Evolutionary conservation across 495 filamentous ascomycete genomes (phyloP).

Genomic region (Xylaria palmicola): DNA sequence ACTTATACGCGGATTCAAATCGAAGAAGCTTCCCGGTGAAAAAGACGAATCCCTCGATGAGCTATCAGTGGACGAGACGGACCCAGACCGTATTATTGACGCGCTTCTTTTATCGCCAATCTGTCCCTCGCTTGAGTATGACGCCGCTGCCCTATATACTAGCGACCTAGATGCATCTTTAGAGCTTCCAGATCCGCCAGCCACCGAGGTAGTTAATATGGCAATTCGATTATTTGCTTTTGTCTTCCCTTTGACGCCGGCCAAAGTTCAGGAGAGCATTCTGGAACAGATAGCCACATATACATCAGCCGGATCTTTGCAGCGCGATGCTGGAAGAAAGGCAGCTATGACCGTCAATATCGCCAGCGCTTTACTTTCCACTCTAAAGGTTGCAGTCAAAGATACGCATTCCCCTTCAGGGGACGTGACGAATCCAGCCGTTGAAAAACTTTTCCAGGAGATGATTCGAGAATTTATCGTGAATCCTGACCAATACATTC

Average conservation of each 20-base stretch:
- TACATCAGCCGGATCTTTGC: constrained; percentile 71
- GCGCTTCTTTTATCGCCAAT: constrained; percentile 69
- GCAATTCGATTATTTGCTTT: constrained; percentile 91
- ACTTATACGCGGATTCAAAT: constrained; percentile 72
- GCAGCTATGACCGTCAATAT: constrained; percentile 90
- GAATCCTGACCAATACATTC: constrained; percentile 79
- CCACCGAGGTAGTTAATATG: constrained; percentile 90
- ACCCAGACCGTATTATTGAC: constrained; percentile 69
- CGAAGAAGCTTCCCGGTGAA: constrained; percentile 68
- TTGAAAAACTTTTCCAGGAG: constrained; percentile 86
- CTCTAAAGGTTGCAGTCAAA: constrained; percentile 79
- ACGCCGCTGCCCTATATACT: constrained; percentile 80
- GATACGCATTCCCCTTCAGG: constrained; percentile 73
- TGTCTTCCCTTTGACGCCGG: constrained; percentile 78
- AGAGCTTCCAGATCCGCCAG: constrained; percentile 72
- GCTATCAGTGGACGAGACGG: constrained; percentile 61
- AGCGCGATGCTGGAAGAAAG: constrained; percentile 83
- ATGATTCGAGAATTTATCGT: constrained; percentile 76
- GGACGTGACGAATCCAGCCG: constrained; percentile 68
- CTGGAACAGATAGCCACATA: constrained; percentile 90
- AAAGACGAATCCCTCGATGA: constrained; percentile 56
- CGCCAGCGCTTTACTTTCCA: constrained; percentile 73
- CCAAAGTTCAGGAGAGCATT: constrained; percentile 92
- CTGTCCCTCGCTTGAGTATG: constrained; percentile 82
- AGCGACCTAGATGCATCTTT: constrained; percentile 40